Base-by-base conservation (phyloP, 2,329 filamentous ascomycete species). In the Claviceps cyperi region DNA sequence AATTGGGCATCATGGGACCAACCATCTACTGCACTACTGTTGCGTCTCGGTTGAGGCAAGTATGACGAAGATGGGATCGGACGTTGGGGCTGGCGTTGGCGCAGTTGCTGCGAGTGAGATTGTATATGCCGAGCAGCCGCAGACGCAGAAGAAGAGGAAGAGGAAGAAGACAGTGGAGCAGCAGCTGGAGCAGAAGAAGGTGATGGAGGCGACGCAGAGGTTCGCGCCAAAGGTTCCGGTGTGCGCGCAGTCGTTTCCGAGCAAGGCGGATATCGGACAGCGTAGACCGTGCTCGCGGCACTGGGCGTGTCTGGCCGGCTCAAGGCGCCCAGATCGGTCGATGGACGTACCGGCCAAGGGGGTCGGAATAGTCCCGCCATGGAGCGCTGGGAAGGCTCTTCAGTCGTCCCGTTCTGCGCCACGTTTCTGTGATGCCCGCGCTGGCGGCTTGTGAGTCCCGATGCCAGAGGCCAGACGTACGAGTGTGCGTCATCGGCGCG, bases 221-320 rank as follows among this genome's bases (percentile, higher is more conserved):
- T 70, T 50, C 68, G 67, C 8, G 59, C 44, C 13, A 58, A 50
- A 11, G 58, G 64, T n/a, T 74, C 70, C 2, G 72, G 70, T 8
- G 71, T 70, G 48, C 69, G 67, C 4, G 69, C 68, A 5, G 69
- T 69, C 15, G 69, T 68, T 51, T 79, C 79, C 2, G 76, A 75
- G 6, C 75, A 67, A 11, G 76, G 70, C 50, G 80, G 77, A 55
- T 82, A 82, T 48, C 78, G 70, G 37, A 83, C 71, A 6, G 77
- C 76, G 54, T 83, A 83, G 3, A 78, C 74, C 1, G 79, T 83
- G 60, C 78, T 82, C 43, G 77, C 78, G 1, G 77, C 78, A 57
- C 78, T 82, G 17, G 76, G 72, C 1, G 79, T 81, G 52, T 83
- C 78, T 17, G 78, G 77, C 54, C 78, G 70, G 58, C 78, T 82